phyloP scores from a whole-genome alignment of 331 rosid genomes.

The Malus hybrid region DNA sequence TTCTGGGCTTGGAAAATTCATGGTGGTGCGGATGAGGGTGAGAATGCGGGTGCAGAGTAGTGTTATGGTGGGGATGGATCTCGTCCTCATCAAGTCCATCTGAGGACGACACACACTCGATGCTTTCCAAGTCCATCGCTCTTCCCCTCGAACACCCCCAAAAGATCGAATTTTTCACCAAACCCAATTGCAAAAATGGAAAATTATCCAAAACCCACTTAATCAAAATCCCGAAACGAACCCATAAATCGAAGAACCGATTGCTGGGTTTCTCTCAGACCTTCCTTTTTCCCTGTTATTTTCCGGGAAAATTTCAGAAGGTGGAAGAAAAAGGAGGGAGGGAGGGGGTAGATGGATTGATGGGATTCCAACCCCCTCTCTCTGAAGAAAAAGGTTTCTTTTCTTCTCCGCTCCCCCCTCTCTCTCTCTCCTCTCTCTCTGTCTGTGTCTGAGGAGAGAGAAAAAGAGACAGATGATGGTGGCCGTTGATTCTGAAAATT shows the following conservation, averaged over 20 bases:
- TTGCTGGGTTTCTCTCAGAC: slow-evolving; percentile 16
- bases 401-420: slow-evolving; percentile 24
- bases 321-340: slow-evolving; percentile 7
- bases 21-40: slow-evolving; percentile 59
- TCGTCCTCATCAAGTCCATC: slow-evolving; percentile 98
- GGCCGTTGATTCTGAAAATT: slow-evolving; percentile 15
- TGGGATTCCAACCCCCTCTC: slow-evolving; percentile 32
- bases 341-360: slow-evolving; percentile 20
- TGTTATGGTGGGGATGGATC: slow-evolving; percentile 62
- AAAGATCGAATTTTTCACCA: neutral
- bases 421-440: neutral
- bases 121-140: slow-evolving; percentile 82
- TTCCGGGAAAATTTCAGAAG: neutral
- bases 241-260: neutral
- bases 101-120: slow-evolving; percentile 82
- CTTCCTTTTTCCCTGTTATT: slow-evolving; percentile 3
- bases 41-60: slow-evolving; percentile 33
- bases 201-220: slow-evolving; percentile 20
- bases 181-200: slow-evolving; percentile 5
- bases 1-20: slow-evolving; percentile 67
- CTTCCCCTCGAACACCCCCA: neutral
- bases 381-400: slow-evolving; percentile 28
- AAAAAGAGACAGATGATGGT: slow-evolving; percentile 17
- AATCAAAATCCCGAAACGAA: slow-evolving; percentile 11
- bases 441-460: slow-evolving; percentile 8